Base-by-base conservation (phyloP, 2,329 filamentous ascomycete genomes). In the Clonostachys solani region DNA sequence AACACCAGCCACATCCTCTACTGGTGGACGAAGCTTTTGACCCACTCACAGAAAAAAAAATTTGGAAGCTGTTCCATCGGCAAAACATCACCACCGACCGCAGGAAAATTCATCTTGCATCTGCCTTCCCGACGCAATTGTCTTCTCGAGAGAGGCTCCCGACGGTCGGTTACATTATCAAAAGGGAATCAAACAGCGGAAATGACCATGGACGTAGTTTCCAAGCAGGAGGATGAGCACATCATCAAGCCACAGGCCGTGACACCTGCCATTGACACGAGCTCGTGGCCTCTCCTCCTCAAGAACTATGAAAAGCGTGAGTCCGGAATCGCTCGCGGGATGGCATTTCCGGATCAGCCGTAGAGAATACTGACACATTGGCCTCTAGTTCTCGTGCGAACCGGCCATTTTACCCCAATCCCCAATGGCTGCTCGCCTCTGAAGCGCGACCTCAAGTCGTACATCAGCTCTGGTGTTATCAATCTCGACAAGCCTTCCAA, bases 381-480 rank as follows among this genome's bases (percentile, higher is more conserved):
- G 33, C 8, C 44, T 18, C 15, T 41, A 92, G 89, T 97, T 60
- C 85, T 94, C 59, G 87, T 96, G 60, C 87, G 92, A 65, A 96
- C 92, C 56, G 90, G 89, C 54, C 92, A 99, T 72, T 99, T 95
- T 74, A 97, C 92, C 34, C 94, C 94, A 47, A 97, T 97, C 60
- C 90, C 92, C 57, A 86, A 89, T 67, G 94, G 94, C 64, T 95
- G 89, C 75, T 84, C 89, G 54, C 94, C 94, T 47, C 76, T 95
- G 65, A 92, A 90, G 73, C 89, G 94, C 69, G 92, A 97, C 68
- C 81, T 99, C 64, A 96, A 96, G 79, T 91, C 88, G 54, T 99
- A 97, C 75, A 85, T 99, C 67, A 92, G 88, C 68, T 95, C 90
- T 54, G 94, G 94, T 73, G 92, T 99, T 50, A 97, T 99, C 74